A percentile compares a stretch with the other conserved stretches of the same genome.
phyloP scores from a whole-genome alignment of 2,329 filamentous ascomycete species.

The Kalaharituber pfeilii region DNA sequence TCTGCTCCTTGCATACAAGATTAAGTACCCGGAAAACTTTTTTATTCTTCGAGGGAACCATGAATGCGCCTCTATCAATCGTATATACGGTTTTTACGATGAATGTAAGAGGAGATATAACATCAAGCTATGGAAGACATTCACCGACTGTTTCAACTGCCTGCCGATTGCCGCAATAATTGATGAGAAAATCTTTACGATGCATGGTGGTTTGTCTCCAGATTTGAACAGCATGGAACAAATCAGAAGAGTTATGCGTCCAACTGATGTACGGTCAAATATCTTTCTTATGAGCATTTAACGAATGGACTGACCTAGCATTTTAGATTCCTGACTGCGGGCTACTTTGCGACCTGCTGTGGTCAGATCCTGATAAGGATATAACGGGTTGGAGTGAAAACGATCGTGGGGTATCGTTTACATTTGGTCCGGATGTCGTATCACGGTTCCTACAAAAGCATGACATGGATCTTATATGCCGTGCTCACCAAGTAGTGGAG shows the following conservation, averaged over 20 bases:
- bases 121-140: conserved; percentile 99
- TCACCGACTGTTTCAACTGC: conserved; percentile 99
- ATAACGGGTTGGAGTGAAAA: conserved; percentile 99
- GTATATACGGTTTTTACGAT: conserved; percentile 99
- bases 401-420: conserved; percentile 95
- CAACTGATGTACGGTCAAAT: conserved; percentile 68
- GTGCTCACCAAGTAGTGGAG: conserved; percentile 95
- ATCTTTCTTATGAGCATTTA: conserved; percentile 13
- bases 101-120: conserved; percentile 99
- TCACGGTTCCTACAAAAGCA: conserved; percentile 96
- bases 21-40: conserved; percentile 99
- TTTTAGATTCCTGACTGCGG: conserved; percentile 88
- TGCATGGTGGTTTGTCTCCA: conserved; percentile 94
- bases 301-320: conserved; percentile 9
- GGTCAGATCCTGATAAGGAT: conserved; percentile 98
- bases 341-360: conserved; percentile 88
- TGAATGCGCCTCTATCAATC: conserved; percentile 96
- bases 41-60: conserved; percentile 98
- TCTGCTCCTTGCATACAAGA: conserved; percentile 93
- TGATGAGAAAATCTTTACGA: conserved; percentile 99
- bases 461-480: conserved; percentile 98
- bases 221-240: conserved; percentile 99
- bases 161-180: conserved; percentile 96
- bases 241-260: conserved; percentile 95
- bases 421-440: conserved; percentile 92